Conservation (phyloP, 108 stramenopile genomes). For the Nannochloropsis salina region DNA sequence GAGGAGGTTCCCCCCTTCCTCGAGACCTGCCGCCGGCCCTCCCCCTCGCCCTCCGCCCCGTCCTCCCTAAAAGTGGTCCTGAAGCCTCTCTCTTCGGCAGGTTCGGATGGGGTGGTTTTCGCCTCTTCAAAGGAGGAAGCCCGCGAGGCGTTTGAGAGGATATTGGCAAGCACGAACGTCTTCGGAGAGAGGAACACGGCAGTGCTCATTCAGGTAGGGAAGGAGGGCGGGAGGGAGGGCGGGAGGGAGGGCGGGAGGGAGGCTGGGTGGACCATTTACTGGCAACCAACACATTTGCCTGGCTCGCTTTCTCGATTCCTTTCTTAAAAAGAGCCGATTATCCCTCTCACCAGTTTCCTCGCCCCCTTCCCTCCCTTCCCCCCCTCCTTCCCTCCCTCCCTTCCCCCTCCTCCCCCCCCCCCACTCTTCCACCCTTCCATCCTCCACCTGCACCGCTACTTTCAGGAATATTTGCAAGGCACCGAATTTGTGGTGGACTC, state of each 20-base stretch:
- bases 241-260: no score
- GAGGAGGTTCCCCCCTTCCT: background rate
- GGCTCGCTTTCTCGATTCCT: no score
- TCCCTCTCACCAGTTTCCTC: no score
- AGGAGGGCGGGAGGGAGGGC: no score
- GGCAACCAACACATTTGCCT: no score
- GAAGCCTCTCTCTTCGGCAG: slow-evolving; percentile 84
- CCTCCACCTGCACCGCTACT: no score
- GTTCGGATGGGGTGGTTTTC: slow-evolving; percentile 86
- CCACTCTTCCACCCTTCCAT: no score
- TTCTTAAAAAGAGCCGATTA: no score
- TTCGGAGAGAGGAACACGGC: slow-evolving; percentile 65
- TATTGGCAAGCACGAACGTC: slow-evolving; percentile 72
- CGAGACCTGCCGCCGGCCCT: background rate
- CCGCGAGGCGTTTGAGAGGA: slow-evolving; percentile 71
- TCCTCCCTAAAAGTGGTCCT: slow-evolving; percentile 72
- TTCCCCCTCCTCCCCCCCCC: no score
- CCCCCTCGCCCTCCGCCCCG: background rate
- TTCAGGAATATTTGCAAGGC: slow-evolving; percentile 72
- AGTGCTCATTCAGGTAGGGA: slow-evolving; percentile 72
- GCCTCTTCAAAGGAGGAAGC: slow-evolving; percentile 79
- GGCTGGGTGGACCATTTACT: no score
- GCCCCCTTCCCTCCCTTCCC: no score
- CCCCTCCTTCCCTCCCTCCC: no score
- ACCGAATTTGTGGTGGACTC: slow-evolving; percentile 86